Percentiles rank a stretch among this genome's conserved stretches.
Conservation (phyloP, 129 eudicot species). For the Tagetes erecta region DNA sequence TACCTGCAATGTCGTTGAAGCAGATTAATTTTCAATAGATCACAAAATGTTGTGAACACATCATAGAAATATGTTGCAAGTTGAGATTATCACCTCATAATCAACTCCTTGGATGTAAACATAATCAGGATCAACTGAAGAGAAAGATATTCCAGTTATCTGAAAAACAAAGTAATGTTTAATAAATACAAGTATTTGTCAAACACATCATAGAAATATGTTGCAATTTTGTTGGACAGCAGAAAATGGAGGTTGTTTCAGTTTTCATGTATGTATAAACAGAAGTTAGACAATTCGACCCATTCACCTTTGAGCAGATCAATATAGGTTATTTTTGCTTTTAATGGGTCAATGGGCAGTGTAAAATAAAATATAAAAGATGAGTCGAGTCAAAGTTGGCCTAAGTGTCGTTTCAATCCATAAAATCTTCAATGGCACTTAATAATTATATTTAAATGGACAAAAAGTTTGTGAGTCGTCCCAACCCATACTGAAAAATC, state of each 20-base stretch:
- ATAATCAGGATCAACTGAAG: slow-evolving; percentile 64
- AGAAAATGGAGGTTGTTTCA: neutral
- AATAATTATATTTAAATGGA: neutral
- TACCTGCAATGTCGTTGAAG: slow-evolving; percentile 45
- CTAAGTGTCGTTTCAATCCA: neutral
- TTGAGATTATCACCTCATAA: slow-evolving; percentile 62
- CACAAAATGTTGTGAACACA: neutral
- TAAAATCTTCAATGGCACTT: neutral
- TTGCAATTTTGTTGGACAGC: neutral
- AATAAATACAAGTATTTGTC: neutral
- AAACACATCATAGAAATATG: neutral
- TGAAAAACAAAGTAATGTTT: slow-evolving; percentile 26
- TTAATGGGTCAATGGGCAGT: neutral
- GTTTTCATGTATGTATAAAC: slow-evolving; percentile 1
- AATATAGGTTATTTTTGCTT: neutral
- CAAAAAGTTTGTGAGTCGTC: neutral
- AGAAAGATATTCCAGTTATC: slow-evolving; percentile 87
- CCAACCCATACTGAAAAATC: neutral
- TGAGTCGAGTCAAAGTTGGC: neutral
- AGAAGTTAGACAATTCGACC: neutral
- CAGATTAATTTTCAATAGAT: neutral
- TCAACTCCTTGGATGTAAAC: slow-evolving; percentile 85
- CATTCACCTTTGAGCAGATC: neutral
- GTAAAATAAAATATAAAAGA: neutral
- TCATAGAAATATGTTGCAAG: neutral